A percentile compares a stretch with the other conserved stretches of the same genome.
Evolutionary conservation across 495 filamentous ascomycete species (phyloP).

Genomic region (Jackrogersella multiformis): DNA sequence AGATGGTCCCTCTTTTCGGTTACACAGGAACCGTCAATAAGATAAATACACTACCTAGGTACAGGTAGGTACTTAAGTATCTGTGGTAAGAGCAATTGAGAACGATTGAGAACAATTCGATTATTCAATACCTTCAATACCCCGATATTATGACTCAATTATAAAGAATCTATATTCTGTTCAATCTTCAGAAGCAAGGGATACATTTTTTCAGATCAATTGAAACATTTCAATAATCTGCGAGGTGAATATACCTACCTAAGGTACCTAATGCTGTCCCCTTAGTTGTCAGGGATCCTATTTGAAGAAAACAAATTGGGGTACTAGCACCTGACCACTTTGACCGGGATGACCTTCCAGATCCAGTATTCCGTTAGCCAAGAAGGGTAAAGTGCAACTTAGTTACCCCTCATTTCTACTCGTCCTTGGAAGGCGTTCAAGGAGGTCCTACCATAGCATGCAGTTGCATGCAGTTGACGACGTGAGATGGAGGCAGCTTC

Average conservation of each 20-base stretch:
- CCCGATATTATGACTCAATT: constrained; percentile 17
- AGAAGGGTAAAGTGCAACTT: constrained; percentile 35
- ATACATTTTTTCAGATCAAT: constrained; percentile 7
- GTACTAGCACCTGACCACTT: constrained; percentile 37
- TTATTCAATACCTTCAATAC: not conserved
- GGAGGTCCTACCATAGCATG: constrained; percentile 25
- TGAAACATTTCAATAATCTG: constrained; percentile 32
- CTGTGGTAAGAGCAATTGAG: constrained; percentile 5
- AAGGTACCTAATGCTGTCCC: constrained; percentile 14
- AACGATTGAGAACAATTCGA: constrained; percentile 6
- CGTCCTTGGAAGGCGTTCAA: constrained; percentile 27
- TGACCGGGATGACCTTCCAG: constrained; percentile 39
- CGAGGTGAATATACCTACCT: constrained; percentile 33
- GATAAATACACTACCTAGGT: too few species aligned
- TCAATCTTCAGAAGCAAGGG: constrained; percentile 11
- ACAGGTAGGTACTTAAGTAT: too few species aligned
- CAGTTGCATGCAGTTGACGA: constrained; percentile 28
- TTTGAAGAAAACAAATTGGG: constrained; percentile 41
- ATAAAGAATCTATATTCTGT: not conserved
- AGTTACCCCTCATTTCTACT: constrained; percentile 43
- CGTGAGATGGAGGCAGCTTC: constrained; percentile 24
- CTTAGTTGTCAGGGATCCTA: constrained; percentile 33
- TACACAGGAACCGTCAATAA: constrained; percentile 16
- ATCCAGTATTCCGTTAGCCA: constrained; percentile 35
- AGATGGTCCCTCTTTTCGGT: constrained; percentile 14